Evolutionary conservation across 345 rosid genomes (phyloP), one percentile per base, ranked within the genome.

Genomic region (Dovyalis caffra): DNA sequence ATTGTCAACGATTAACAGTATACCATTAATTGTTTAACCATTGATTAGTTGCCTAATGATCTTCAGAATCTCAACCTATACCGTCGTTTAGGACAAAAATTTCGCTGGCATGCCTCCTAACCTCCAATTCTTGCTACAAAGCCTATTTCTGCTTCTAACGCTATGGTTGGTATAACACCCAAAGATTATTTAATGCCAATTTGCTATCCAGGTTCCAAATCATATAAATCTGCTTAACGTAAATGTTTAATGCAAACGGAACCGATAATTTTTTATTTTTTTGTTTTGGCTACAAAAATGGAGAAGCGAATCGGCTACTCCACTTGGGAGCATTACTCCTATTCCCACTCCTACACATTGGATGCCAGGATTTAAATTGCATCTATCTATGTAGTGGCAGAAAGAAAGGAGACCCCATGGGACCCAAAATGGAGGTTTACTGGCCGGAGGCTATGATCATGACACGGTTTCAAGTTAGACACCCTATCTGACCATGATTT

Each of bases 81-180:
- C 18, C 18, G 45, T 45, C 15, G 26, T 66, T 49, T 28, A n/a
- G 38, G 56, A 74, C 66, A 77, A 40, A 18, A 62, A 62, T 49
- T 34, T 56, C 15, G 75, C 78, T 73, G 80, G 79, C 80, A 38
- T 80, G 83, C 58, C 74, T 49, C 80, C 66, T n/a, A 76, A 51
- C 79, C 53, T 12, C 49, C 45, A 35, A n/a, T 53, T 49, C 49
- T 65, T 14, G 5, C 78, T 67, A 12, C 64, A 38, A 49, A 53
- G 45, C 71, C 56, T 71, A n/a, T 65, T 25, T 26, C 25, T 53
- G 70, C 31, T 56, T 49, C 61, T 38, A 53, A 32, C 33, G n/a
- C 70, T 18, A 8, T 40, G 8, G 3, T 20, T 29, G 11, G 26
- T 28, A 16, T 31, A 40, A 28, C 28, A 8, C 57, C 38, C 12